Percentiles rank a stretch among this genome's conserved stretches.
Evolutionary conservation across 345 rosid species (phyloP).

Genomic region (Eucalyptus sideroxylon): DNA sequence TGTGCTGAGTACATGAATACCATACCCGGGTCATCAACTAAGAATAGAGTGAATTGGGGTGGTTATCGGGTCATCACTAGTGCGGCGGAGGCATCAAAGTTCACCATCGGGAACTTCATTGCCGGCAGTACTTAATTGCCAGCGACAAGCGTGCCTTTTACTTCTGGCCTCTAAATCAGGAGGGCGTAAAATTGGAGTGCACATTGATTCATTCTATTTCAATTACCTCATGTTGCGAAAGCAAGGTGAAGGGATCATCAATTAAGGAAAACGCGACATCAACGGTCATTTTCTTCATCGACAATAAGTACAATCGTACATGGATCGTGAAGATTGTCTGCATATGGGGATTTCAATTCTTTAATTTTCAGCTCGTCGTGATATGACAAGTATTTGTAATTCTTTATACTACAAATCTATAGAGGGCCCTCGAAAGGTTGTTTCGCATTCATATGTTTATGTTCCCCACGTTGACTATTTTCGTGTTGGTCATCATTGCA

Average conservation of each 20-base stretch:
- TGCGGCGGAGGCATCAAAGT: slow-evolving; percentile 30
- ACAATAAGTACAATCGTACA: not conserved
- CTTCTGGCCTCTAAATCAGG: slow-evolving; percentile 21
- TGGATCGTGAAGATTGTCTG: not conserved
- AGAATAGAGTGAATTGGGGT: slow-evolving; percentile 31
- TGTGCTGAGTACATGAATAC: slow-evolving; percentile 31
- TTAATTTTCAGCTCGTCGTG: not conserved
- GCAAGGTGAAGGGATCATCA: not conserved
- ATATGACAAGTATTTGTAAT: not conserved
- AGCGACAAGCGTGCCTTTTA: slow-evolving; percentile 25
- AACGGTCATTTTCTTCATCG: not conserved
- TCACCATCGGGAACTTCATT: slow-evolving; percentile 26
- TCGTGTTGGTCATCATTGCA: no score
- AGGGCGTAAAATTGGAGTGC: not conserved
- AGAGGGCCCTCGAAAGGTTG: no score
- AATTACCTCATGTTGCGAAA: not conserved
- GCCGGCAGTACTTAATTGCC: slow-evolving; percentile 39
- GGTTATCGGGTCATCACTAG: slow-evolving; percentile 27
- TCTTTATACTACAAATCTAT: no score
- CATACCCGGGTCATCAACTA: slow-evolving; percentile 29
- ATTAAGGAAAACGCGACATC: not conserved
- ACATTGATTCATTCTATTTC: not conserved
- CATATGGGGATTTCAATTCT: not conserved
- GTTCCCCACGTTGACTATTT: no score
- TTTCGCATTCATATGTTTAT: no score